Evolutionary conservation across 345 rosid species (phyloP).

Genomic region (Limnanthes douglasii): DNA sequence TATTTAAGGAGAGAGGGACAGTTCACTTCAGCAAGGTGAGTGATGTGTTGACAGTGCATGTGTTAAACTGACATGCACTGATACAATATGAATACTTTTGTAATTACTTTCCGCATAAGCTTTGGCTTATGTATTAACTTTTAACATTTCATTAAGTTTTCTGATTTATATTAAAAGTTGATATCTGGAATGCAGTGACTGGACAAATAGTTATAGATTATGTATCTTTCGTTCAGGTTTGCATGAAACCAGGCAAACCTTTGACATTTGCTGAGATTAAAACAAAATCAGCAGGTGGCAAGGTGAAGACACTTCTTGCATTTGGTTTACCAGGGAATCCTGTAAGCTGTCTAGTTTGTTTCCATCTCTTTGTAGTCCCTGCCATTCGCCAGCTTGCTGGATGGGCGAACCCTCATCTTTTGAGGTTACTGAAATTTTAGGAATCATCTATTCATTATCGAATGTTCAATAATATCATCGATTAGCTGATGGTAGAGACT

Average conservation of each 20-base stretch:
- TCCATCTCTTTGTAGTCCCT: slow-evolving; percentile 79
- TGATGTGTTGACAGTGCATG: no score
- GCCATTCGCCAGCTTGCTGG: slow-evolving; percentile 67
- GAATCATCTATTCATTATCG: not conserved
- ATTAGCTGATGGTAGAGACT: not conserved
- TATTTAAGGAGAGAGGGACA: slow-evolving; percentile 60
- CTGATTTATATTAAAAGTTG: not conserved
- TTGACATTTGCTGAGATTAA: slow-evolving; percentile 73
- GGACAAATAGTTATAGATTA: slow-evolving; percentile 1
- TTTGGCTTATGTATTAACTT: not conserved
- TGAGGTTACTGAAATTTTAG: slow-evolving; percentile 38
- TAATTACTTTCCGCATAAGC: no score
- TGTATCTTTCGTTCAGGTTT: slow-evolving; percentile 37
- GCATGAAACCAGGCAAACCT: slow-evolving; percentile 95
- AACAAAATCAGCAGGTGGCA: slow-evolving; percentile 18
- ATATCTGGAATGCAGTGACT: not conserved
- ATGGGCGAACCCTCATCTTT: slow-evolving; percentile 63
- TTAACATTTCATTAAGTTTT: not conserved
- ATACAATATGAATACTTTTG: no score
- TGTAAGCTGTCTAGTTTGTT: slow-evolving; percentile 87
- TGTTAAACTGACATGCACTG: no score
- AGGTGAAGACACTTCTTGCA: slow-evolving; percentile 54
- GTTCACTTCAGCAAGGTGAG: slow-evolving; percentile 64
- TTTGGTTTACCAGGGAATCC: slow-evolving; percentile 99
- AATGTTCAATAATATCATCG: not conserved